Percentiles rank a stretch among this genome's conserved stretches.
Evolutionary conservation across 345 rosid genomes (phyloP).

Genomic region (Litchi chinensis): DNA sequence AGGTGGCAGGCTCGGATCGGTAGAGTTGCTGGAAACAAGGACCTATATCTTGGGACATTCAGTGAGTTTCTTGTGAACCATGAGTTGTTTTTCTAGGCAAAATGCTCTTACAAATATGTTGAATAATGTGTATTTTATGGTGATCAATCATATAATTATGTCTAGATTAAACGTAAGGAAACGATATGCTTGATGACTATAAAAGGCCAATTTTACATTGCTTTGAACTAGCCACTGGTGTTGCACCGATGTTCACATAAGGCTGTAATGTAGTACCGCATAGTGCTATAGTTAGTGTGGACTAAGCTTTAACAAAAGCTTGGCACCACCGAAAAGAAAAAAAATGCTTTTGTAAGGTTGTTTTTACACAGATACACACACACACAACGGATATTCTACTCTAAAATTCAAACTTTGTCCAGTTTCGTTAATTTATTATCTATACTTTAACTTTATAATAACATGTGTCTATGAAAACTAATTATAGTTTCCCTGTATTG

Average conservation of each 20-base stretch:
- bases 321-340: constrained; percentile 1
- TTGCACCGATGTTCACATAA: not conserved
- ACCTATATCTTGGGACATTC: constrained; percentile 95
- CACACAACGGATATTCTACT: constrained; percentile 4
- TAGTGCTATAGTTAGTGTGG: not conserved
- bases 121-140: not conserved
- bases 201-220: constrained; percentile 1
- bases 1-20: constrained; percentile 99
- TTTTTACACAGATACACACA: not conserved
- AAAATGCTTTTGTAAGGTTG: constrained; percentile 18
- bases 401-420: not conserved
- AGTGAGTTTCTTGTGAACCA: constrained; percentile 44
- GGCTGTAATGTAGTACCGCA: not conserved
- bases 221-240: constrained; percentile 1
- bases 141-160: not conserved
- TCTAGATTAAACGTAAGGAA: not conserved
- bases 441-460: not conserved
- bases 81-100: not conserved
- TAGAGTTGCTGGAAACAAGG: constrained; percentile 97
- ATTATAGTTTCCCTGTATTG: not conserved
- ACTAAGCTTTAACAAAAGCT: constrained; percentile 17
- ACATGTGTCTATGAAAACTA: not conserved
- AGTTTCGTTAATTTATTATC: not conserved
- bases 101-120: constrained; percentile 3
- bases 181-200: constrained; percentile 21